Evolutionary conservation across 257 asterid genomes (phyloP), one percentile per base, ranked within the genome.

Genomic region (Scutellaria minor): DNA sequence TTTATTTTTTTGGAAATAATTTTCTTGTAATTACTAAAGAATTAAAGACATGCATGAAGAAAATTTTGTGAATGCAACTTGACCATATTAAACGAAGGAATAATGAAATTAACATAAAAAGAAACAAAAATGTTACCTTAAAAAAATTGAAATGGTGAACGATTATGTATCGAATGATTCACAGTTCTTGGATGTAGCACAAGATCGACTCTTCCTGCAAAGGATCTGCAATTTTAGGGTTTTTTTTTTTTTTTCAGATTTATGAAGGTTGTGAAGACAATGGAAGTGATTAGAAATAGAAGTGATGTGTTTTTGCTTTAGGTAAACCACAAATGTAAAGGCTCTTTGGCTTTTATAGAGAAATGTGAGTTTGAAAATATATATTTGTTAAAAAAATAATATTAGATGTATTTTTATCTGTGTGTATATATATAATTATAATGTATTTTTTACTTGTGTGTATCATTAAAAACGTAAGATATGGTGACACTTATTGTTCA

Each of bases 191-290:
- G 18, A 53, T 6, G 39, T 55, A 55, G 37, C 40, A 20, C n/a
- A 31, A 18, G 61, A 20, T 20, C 39, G 61, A 55, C 37, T 18
- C 47, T 44, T 7, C 47, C 7, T 44, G 11, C 47, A 44, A 44
- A 44, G 11, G 47, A 44, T 44, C 47, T 44, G 47, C 8, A 44
- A 44, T 44, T 44, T 44, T 9, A 44, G 31, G 9, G 3, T 3
- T 22, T 24, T 6, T 11, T 6, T 64, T 20, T 5, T 13, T 14
- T 48, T 66, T 50, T 9, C 4, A 50, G 50, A 50, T n/a, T 51
- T 66, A 2, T 31, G 72, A 66, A 15, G 37, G 50, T 51, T 60
- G 61, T 35, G 72, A 48, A 51, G 72, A 66, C 6, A 14, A 14
- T 6, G 4, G 7, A 46, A 66, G 18, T 66, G 37, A 31, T 31